phyloP scores from a whole-genome alignment of 2,329 filamentous ascomycete species.

The Cytospora mali region DNA sequence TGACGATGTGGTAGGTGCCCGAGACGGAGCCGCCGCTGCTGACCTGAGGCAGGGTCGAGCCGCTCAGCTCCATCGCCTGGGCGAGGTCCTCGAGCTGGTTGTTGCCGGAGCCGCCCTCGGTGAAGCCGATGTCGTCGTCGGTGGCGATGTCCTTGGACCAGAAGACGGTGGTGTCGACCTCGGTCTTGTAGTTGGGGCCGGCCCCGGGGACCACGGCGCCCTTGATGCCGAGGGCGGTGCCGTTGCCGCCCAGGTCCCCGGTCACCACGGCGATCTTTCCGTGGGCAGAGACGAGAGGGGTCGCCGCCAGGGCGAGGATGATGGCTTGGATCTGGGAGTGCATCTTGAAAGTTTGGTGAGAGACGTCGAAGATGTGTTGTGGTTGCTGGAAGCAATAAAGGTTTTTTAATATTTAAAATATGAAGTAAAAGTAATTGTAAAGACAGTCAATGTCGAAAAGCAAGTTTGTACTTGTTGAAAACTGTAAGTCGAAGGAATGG shows the following conservation, averaged over 20 bases:
- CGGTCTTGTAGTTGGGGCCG: slow-evolving; percentile 36
- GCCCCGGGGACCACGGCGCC: slow-evolving; percentile 39
- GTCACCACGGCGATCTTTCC: slow-evolving; percentile 34
- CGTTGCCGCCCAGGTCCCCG: slow-evolving; percentile 43
- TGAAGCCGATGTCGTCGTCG: slow-evolving; percentile 28
- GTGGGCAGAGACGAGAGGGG: slow-evolving; percentile 36
- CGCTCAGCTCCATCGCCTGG: slow-evolving; percentile 23
- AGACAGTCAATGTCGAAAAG: slow-evolving; percentile 6
- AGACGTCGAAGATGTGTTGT: neutral
- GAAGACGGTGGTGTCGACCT: slow-evolving; percentile 51
- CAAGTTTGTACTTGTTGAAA: slow-evolving; percentile 1
- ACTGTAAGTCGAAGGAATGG: slow-evolving; percentile 9
- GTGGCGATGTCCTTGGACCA: slow-evolving; percentile 35
- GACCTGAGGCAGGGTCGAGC: slow-evolving; percentile 32
- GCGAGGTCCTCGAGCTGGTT: slow-evolving; percentile 24
- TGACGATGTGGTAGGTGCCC: slow-evolving; percentile 31
- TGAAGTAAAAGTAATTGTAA: slow-evolving; percentile 3
- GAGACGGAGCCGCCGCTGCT: neutral
- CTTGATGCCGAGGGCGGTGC: slow-evolving; percentile 43
- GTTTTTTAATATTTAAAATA: neutral
- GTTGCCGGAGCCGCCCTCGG: slow-evolving; percentile 25
- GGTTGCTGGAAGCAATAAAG: neutral
- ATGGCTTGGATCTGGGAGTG: slow-evolving; percentile 33
- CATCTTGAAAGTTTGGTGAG: slow-evolving; percentile 32
- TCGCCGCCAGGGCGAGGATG: slow-evolving; percentile 30